Base-by-base conservation (phyloP, 2,329 filamentous ascomycete species). In the Talaromyces sp. region DNA sequence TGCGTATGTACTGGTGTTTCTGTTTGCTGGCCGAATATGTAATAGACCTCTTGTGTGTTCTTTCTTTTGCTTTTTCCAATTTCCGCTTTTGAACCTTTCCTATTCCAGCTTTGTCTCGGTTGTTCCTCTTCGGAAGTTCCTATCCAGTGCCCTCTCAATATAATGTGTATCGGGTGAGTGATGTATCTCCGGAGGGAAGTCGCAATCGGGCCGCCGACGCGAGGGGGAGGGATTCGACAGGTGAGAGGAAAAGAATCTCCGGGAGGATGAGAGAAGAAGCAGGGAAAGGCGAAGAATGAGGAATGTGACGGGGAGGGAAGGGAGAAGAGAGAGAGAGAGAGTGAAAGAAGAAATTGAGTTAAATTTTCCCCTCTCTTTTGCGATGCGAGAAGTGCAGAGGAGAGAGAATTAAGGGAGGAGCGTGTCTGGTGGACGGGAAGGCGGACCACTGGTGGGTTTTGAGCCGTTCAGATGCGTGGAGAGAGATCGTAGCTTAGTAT, bases 401-500 rank as follows among this genome's bases (percentile, higher is more conserved):
- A 57, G 33, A 27, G 54, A 25, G 37, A 41, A 35, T 41, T 35
- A 43, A 37, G 39, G 37, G 31, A 59, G 37, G 39, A 59, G 39
- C n/a, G 64, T 62, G 47, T 50, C 47, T 31, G 27, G 52, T 41
- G 64, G 64, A 58, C 47, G 61, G 52, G 52, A 57, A 58, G 59
- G 49, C 43, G 61, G 60, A 41, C 45, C 60, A 33, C 43, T 54
- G 35, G 61, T 63, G 49, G 61, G 52, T 59, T 64, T 59, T 59
- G 62, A 62, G 64, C 64, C 59, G 61, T 59, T 61, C 64, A 66
- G 64, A 62, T 59, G 35, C 56, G 56, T 59, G 56, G 56, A 59
- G 56, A 59, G 64, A 62, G 64, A 66, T 66, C 64, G 64, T 62
- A 66, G 52, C 37, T 59, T 59, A 59, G 56, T 59, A 41, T 59